Base-by-base conservation (phyloP, 2,329 filamentous ascomycete species). In the Drechslera avenae region DNA sequence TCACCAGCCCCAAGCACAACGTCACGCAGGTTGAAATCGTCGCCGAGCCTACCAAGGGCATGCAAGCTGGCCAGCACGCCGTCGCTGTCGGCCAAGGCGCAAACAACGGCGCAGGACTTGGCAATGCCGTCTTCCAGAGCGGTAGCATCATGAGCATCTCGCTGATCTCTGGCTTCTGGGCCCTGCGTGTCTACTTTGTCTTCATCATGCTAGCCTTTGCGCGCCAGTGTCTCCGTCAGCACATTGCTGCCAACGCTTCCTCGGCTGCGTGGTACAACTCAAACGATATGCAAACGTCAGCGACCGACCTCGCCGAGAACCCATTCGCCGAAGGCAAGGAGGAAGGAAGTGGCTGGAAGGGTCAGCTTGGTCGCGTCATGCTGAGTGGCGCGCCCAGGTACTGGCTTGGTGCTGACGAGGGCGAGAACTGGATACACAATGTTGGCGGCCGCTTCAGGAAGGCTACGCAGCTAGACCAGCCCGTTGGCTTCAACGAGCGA, bases 141-240 rank as follows among this genome's bases (percentile, higher is more conserved):
- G 86, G 87, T 66, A 85, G 81, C 69, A 81, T 89, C 64, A 87
- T 90, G 55, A 93, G 89, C 74, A 88, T 97, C 72, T 78, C 87
- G 9, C 80, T 96, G 46, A 89, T 96, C 54, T 81, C 83, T 26
- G 74, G 82, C 2, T 82, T 96, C 57, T 95, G 88, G 75, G 78
- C 87, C 10, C 79, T 96, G 33, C 83, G 92, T 23, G 73, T 91
- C 23, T 97, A 97, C 77, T 92, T 96, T 64, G 85, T 89, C 60
- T 78, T 96, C 31, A 82, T 97, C 46, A 85, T 96, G 71, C 86
- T 96, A 75, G 86, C 90, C 5, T 94, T 89, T 72, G 90, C 92
- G 3, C 84, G 90, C 56, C 84, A 87, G 68, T 87, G 90, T 12
- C 76, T 97, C 41, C 83, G 89, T 52, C 86, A 86, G 60, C 85